These are phyloP conservation scores for Pythium graminicola DNA, from an alignment of 352 stramenopile genomes.

Conservation along the genomic window DNA sequence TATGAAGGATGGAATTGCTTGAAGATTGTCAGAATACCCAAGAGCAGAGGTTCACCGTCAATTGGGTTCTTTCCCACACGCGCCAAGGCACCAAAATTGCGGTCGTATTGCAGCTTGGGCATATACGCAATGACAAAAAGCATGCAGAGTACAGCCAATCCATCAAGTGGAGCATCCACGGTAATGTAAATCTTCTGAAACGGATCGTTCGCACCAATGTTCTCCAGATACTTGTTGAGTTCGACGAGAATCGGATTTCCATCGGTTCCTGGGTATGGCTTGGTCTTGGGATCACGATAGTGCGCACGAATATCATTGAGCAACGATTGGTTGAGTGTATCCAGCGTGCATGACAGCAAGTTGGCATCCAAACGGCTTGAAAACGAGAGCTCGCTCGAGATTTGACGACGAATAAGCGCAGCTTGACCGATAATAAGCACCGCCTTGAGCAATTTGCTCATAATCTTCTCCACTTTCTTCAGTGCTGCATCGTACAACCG, in stretches of 20 bases:
- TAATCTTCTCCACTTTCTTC: slow-evolving; percentile 93
- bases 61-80: slow-evolving; percentile 89
- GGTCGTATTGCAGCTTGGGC: slow-evolving; percentile 91
- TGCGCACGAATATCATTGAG: slow-evolving; percentile 86
- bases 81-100: slow-evolving; percentile 85
- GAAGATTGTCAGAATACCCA: slow-evolving; percentile 89
- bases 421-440: slow-evolving; percentile 91
- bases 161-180: slow-evolving; percentile 86
- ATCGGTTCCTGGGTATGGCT: slow-evolving; percentile 71
- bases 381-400: slow-evolving; percentile 89
- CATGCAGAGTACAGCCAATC: slow-evolving; percentile 87
- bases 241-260: slow-evolving; percentile 83
- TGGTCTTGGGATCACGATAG: slow-evolving; percentile 75
- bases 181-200: slow-evolving; percentile 94
- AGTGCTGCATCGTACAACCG: slow-evolving; percentile 83
- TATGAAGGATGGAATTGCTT: slow-evolving; percentile 95
- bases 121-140: slow-evolving; percentile 92
- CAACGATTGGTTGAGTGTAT: slow-evolving; percentile 87
- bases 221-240: slow-evolving; percentile 89
- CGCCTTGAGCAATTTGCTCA: slow-evolving; percentile 90
- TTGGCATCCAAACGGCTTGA: slow-evolving; percentile 88
- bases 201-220: slow-evolving; percentile 89
- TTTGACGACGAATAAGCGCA: slow-evolving; percentile 89
- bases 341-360: slow-evolving; percentile 80
- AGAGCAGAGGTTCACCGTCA: slow-evolving; percentile 87